phyloP scores from a whole-genome alignment of 73 alveolate genomes.

The Tetrahymena malaccensis region DNA sequence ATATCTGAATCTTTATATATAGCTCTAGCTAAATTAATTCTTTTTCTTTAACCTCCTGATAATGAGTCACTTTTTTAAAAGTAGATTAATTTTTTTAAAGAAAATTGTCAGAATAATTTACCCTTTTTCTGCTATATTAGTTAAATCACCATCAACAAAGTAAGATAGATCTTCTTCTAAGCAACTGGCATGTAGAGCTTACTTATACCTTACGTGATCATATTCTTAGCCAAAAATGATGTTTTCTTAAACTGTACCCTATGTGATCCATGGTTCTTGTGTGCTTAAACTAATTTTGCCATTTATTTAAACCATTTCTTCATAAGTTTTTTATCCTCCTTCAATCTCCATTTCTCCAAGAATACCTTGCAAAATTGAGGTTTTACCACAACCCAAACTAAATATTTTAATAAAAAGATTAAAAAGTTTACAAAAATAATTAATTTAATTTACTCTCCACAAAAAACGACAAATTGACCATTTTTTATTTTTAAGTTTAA shows the following conservation, averaged over 20 bases:
- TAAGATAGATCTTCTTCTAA: slow-evolving; percentile 70
- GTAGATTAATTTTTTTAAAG: slow-evolving; percentile 57
- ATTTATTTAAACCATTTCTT: slow-evolving; percentile 15
- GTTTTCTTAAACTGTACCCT: slow-evolving; percentile 77
- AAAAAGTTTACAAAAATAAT: neutral
- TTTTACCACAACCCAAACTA: slow-evolving; percentile 18
- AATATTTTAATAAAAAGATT: neutral
- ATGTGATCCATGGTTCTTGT: slow-evolving; percentile 84
- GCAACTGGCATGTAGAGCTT: slow-evolving; percentile 64
- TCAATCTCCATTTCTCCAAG: slow-evolving; percentile 13
- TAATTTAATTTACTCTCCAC: neutral
- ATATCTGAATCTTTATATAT: slow-evolving; percentile 65
- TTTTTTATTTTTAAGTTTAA: neutral
- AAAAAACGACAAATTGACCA: neutral
- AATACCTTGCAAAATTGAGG: neutral
- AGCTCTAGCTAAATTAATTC: slow-evolving; percentile 63
- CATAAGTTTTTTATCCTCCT: slow-evolving; percentile 14
- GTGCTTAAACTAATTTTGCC: slow-evolving; percentile 53
- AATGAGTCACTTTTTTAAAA: slow-evolving; percentile 63
- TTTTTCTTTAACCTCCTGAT: slow-evolving; percentile 57
- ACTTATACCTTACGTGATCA: slow-evolving; percentile 64
- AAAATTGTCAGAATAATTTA: slow-evolving; percentile 26
- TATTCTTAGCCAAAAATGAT: slow-evolving; percentile 63
- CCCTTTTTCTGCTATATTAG: slow-evolving; percentile 95
- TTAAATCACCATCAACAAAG: slow-evolving; percentile 66